Evolutionary conservation across 2,329 filamentous ascomycete species (phyloP).

Genomic region (Trichophaea hybrida): DNA sequence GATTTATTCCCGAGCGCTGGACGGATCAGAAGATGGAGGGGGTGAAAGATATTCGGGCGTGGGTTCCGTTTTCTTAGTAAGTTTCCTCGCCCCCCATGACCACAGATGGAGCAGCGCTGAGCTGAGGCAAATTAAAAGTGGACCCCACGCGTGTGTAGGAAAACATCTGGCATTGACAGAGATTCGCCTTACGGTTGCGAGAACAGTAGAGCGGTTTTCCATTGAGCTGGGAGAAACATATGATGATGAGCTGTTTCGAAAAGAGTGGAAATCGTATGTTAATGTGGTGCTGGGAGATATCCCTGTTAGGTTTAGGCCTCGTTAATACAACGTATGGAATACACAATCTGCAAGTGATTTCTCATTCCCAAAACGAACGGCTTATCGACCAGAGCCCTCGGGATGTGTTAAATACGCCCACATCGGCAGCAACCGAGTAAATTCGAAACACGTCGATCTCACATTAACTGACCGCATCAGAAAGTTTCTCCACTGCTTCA

Average conservation of each 20-base stretch:
- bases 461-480: too few species aligned
- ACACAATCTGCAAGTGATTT: too few species aligned
- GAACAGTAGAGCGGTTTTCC: slow-evolving; percentile 8
- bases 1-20: slow-evolving; percentile 4
- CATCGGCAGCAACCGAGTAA: too few species aligned
- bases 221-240: slow-evolving; percentile 6
- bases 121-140: not conserved
- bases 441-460: too few species aligned
- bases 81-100: not conserved
- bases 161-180: slow-evolving; percentile 18
- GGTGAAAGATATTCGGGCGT: slow-evolving; percentile 6
- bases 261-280: slow-evolving; percentile 15
- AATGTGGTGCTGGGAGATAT: not conserved
- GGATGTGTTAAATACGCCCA: too few species aligned
- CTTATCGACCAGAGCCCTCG: too few species aligned
- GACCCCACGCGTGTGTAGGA: slow-evolving; percentile 12
- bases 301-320: not conserved
- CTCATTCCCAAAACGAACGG: too few species aligned
- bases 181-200: slow-evolving; percentile 12
- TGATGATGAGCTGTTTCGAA: slow-evolving; percentile 8
- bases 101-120: too few species aligned
- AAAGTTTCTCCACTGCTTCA: too few species aligned
- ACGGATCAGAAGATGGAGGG: not conserved
- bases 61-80: slow-evolving; percentile 6
- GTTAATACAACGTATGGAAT: not conserved